Percentiles rank a stretch among this genome's conserved stretches.
Evolutionary conservation across 23 red algal genomes (phyloP).

Genomic region (Gracilaria vermiculophylla): DNA sequence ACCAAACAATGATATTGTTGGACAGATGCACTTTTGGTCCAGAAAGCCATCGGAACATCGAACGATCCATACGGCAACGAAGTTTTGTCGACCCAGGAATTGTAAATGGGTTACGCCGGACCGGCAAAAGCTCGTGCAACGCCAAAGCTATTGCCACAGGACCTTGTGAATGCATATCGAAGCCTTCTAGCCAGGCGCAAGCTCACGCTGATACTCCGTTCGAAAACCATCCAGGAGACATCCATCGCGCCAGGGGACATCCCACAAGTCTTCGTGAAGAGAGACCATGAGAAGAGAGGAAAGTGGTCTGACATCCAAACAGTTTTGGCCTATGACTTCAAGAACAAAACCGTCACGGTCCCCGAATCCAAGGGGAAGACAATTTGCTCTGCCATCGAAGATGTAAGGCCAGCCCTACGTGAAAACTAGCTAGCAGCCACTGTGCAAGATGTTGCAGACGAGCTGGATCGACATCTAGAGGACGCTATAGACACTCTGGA

Average conservation of each 20-base stretch:
- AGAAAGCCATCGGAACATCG: neutral
- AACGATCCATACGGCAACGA: conserved; percentile 15
- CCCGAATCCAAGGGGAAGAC: neutral
- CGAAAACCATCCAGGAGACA: neutral
- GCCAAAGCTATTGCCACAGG: neutral
- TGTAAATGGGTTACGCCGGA: neutral
- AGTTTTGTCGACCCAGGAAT: neutral
- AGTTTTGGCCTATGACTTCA: conserved; percentile 2
- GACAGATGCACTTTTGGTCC: neutral
- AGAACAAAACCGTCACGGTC: neutral
- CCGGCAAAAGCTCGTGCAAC: neutral
- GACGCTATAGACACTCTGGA: too few species aligned
- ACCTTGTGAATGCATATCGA: conserved; percentile 5
- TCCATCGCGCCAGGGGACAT: neutral
- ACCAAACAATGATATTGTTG: neutral
- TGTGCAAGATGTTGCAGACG: conserved; percentile 34
- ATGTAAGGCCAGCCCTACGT: neutral
- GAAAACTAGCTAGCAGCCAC: neutral
- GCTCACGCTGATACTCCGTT: conserved; percentile 8
- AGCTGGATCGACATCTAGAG: neutral
- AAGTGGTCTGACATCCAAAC: neutral
- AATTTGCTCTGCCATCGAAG: neutral
- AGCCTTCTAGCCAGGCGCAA: neutral
- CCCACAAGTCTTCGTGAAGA: conserved; percentile 16
- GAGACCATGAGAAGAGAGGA: neutral